A percentile compares a stretch with the other conserved stretches of the same genome.
Conservation (phyloP, 352 stramenopile genomes). For the Phytopythium boreale region DNA sequence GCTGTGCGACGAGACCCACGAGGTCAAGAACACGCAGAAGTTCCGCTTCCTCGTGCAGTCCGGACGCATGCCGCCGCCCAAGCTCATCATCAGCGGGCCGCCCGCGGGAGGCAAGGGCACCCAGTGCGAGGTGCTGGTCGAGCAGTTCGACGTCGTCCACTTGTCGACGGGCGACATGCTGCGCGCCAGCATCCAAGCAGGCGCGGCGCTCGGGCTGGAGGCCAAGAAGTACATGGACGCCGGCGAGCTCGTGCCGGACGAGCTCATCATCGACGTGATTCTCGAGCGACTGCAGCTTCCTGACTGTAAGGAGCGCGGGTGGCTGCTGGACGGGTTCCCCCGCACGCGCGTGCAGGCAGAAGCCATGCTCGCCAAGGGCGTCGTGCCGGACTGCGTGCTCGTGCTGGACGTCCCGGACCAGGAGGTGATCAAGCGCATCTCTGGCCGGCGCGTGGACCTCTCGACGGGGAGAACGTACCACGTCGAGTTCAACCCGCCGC, state of each 20-base stretch:
- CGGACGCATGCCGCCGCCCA: constrained; percentile 57
- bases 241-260: constrained; percentile 90
- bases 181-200: constrained; percentile 77
- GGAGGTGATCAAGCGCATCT: constrained; percentile 94
- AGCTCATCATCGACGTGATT: constrained; percentile 89
- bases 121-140: constrained; percentile 91
- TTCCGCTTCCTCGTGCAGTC: constrained; percentile 33
- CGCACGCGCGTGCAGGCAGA: constrained; percentile 85
- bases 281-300: constrained; percentile 73
- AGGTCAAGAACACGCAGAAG: constrained; percentile 40
- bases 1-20: constrained; percentile 29
- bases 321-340: constrained; percentile 94
- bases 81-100: constrained; percentile 88
- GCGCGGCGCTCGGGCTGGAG: constrained; percentile 54
- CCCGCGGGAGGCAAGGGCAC: constrained; percentile 94
- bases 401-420: constrained; percentile 94
- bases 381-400: constrained; percentile 85
- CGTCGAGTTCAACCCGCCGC: constrained; percentile 93
- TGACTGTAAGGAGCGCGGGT: constrained; percentile 85
- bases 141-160: constrained; percentile 89
- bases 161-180: constrained; percentile 93
- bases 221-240: constrained; percentile 90
- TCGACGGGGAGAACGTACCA: constrained; percentile 94
- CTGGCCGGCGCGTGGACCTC: constrained; percentile 93
- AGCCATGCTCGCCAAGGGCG: constrained; percentile 64